Percentiles rank a stretch among this genome's conserved stretches.
These are phyloP conservation scores for Zymoseptoria crescenta DNA, from an alignment of 2,329 filamentous ascomycete genomes.

Conservation along the genomic window DNA sequence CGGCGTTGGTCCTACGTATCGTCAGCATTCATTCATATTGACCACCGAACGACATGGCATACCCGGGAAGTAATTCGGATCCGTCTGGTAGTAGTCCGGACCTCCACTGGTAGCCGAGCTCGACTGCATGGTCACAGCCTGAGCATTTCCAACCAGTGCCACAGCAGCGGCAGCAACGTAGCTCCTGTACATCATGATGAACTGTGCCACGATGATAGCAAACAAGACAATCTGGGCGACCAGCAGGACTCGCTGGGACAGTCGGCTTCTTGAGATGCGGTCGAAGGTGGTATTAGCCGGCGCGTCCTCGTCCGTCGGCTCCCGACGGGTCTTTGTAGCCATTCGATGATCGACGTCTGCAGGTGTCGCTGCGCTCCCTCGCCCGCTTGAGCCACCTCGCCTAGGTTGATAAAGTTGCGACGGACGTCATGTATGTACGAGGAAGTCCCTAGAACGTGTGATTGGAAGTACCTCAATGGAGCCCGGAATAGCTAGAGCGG, in stretches of 20 bases:
- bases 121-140: constrained; percentile 10
- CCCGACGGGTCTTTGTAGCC: neutral
- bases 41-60: constrained; percentile 1
- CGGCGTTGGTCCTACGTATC: constrained; percentile 52
- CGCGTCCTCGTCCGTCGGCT: neutral
- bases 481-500: neutral
- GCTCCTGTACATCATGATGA: constrained; percentile 28
- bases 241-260: constrained; percentile 3
- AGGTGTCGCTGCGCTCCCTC: neutral
- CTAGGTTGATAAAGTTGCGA: neutral
- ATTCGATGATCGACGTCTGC: neutral
- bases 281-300: neutral
- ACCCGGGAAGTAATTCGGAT: constrained; percentile 45
- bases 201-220: constrained; percentile 17
- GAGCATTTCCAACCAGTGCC: constrained; percentile 15
- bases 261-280: neutral
- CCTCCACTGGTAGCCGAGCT: constrained; percentile 30
- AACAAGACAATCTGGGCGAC: constrained; percentile 22
- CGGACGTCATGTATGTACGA: neutral
- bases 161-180: constrained; percentile 24
- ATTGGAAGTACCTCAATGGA: neutral
- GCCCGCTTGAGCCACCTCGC: neutral
- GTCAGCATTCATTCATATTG: neutral
- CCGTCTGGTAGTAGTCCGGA: constrained; percentile 58
- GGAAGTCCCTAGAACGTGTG: neutral